Base-by-base conservation (phyloP, 192 early-diverging fungal genomes). In the Jimgerdemannia flammicorona region DNA sequence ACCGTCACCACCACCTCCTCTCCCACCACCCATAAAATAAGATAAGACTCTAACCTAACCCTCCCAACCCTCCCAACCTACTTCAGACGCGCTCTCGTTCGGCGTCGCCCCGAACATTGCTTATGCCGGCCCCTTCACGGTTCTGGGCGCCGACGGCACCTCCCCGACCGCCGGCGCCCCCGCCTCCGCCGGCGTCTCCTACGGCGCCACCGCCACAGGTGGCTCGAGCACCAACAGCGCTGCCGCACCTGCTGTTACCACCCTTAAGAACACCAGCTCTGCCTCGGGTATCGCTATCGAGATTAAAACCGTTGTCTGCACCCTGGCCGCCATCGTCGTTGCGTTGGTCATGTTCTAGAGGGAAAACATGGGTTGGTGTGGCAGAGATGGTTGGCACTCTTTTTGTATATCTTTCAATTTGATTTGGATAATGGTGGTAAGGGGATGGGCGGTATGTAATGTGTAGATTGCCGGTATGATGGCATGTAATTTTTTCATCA, bases 61-160 rank as follows among this genome's bases (percentile, higher is more conserved):
- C 29, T 29, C 29, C n/a, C n/a, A n/a, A n/a, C n/a, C n/a, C n/a
- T n/a, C n/a, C n/a, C 29, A 29, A 19, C 64, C 14, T 1, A 65
- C 19, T 80, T 1, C 54, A 76, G 79, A 80, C 40, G 79, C 79
- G 6, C 77, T 80, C 69, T 73, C 66, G 42, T 70, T 80, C 20
- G 79, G 79, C 69, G 67, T 67, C 44, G 74, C 72, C 64, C 79
- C 79, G 66, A 77, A 80, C 72, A 29, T 77, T 17, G 72, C 79
- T 64, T 80, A 71, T 69, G 70, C 79, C 63, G 79, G 79, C 49
- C 75, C 69, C 42, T 80, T 80, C 54, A 74, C 76, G 49, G 74
- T 80, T 66, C 43, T 74, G 39, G 75, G 70, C 40, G 67, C 67
- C n/a, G 40, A 70, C 44, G 79, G 69, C 75, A 43, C 64, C 54